Evolutionary conservation across 495 filamentous ascomycete genomes (phyloP).

Genomic region (Schizothecium vesticola): DNA sequence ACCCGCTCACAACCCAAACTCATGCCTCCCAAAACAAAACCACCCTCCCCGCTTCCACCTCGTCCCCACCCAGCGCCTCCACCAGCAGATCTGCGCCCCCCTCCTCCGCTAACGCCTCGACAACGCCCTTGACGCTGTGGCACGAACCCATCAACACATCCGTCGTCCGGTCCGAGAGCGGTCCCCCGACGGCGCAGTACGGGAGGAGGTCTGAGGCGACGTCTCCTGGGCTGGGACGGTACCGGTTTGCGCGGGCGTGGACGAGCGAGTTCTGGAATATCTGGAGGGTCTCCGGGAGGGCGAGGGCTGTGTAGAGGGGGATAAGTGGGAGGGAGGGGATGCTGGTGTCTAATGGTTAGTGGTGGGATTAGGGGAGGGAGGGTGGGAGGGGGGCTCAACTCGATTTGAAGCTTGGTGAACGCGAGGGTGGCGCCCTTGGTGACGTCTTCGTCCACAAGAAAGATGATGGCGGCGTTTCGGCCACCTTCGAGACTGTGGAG

Average conservation of each 20-base stretch:
- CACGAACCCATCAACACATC: slow-evolving; percentile 49
- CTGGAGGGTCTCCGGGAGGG: slow-evolving; percentile 24
- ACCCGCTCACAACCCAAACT: background rate
- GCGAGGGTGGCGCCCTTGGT: slow-evolving; percentile 21
- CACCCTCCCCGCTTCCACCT: slow-evolving; percentile 26
- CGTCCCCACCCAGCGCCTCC: slow-evolving; percentile 32
- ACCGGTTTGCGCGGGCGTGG: background rate
- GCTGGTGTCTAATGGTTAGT: background rate
- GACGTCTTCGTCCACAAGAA: slow-evolving; percentile 42
- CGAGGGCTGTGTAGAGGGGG: slow-evolving; percentile 26
- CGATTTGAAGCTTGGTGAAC: slow-evolving; percentile 41
- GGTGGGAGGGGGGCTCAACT: slow-evolving; percentile 22
- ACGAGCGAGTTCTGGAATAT: slow-evolving; percentile 24
- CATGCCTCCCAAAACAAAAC: slow-evolving; percentile 34
- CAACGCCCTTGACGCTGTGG: slow-evolving; percentile 43
- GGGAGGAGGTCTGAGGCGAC: slow-evolving; percentile 38
- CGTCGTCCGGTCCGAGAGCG: slow-evolving; percentile 36
- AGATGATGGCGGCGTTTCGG: slow-evolving; percentile 45
- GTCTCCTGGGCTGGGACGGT: background rate
- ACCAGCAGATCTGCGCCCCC: slow-evolving; percentile 25
- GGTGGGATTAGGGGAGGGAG: background rate
- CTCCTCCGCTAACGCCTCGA: slow-evolving; percentile 30
- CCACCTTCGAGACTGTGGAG: slow-evolving; percentile 41
- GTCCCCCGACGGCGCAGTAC: slow-evolving; percentile 35
- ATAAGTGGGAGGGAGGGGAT: slow-evolving; percentile 30